A percentile compares a stretch with the other conserved stretches of the same genome.
These are phyloP conservation scores for Peronosclerospora sorghi DNA, from an alignment of 352 stramenopile genomes.

Conservation along the genomic window DNA sequence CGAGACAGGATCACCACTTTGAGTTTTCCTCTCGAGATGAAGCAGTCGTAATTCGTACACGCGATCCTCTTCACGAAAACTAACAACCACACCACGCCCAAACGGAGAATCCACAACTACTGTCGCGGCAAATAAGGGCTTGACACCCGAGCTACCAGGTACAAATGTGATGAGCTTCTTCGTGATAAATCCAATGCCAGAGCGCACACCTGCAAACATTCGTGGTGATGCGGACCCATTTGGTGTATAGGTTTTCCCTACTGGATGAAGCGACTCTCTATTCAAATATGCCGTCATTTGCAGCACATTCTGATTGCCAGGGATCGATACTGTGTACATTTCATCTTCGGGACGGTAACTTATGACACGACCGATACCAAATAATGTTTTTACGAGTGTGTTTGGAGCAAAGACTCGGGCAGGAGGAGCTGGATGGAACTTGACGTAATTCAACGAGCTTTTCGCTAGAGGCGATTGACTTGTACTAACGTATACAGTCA, in stretches of 20 bases:
- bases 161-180: constrained; percentile 73
- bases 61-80: constrained; percentile 46
- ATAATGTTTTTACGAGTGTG: constrained; percentile 62
- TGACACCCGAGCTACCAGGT: constrained; percentile 27
- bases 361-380: constrained; percentile 56
- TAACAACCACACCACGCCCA: constrained; percentile 51
- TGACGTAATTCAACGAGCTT: constrained; percentile 46
- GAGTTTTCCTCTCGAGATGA: constrained; percentile 25
- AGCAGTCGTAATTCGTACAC: constrained; percentile 67
- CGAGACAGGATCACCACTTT: constrained; percentile 8
- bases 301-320: constrained; percentile 26
- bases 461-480: constrained; percentile 28
- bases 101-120: constrained; percentile 67
- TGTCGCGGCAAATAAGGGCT: constrained; percentile 41
- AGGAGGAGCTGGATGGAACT: constrained; percentile 34
- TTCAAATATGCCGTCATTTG: constrained; percentile 37
- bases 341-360: constrained; percentile 55
- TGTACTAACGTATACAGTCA: constrained; percentile 27
- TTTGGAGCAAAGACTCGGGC: constrained; percentile 33
- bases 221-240: constrained; percentile 31
- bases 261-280: constrained; percentile 31
- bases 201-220: constrained; percentile 66
- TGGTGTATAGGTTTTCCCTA: constrained; percentile 22
- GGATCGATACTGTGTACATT: constrained; percentile 56
- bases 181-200: constrained; percentile 64